Conservation (phyloP, 441 rosid species). For the Corymbia citriodora region DNA sequence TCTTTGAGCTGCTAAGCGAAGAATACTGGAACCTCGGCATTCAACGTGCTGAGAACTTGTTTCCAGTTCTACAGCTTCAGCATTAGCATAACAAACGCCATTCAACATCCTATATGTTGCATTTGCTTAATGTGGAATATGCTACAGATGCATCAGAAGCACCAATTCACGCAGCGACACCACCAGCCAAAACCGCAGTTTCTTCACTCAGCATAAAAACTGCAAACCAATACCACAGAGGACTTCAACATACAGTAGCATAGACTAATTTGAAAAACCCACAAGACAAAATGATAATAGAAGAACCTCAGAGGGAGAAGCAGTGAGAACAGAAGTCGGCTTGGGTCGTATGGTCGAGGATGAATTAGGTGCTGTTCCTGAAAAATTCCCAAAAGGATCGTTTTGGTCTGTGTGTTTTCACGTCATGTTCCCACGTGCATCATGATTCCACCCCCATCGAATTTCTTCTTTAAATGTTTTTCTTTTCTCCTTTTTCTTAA, state of each 20-base stretch:
- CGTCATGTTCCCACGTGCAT: too few species aligned
- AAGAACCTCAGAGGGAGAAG: slow-evolving; percentile 69
- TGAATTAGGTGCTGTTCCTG: too few species aligned
- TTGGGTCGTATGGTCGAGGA: slow-evolving; percentile 26
- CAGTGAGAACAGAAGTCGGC: slow-evolving; percentile 66
- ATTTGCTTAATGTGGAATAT: background rate
- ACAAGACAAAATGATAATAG: background rate
- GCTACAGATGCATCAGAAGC: background rate
- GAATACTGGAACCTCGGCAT: background rate
- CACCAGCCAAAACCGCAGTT: background rate
- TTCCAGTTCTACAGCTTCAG: background rate
- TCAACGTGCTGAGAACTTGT: background rate
- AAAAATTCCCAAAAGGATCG: too few species aligned
- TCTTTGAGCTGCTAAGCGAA: background rate
- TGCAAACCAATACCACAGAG: background rate
- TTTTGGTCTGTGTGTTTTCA: too few species aligned
- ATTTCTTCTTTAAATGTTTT: too few species aligned
- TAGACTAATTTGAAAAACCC: background rate
- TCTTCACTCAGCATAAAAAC: background rate
- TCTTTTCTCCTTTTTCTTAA: too few species aligned
- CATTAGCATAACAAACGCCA: background rate
- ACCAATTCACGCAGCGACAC: background rate
- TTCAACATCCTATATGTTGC: background rate
- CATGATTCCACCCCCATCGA: too few species aligned
- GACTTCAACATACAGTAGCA: background rate